Conservation (phyloP, 2,329 filamentous ascomycete genomes). For the Phaeosphaeria sp. region DNA sequence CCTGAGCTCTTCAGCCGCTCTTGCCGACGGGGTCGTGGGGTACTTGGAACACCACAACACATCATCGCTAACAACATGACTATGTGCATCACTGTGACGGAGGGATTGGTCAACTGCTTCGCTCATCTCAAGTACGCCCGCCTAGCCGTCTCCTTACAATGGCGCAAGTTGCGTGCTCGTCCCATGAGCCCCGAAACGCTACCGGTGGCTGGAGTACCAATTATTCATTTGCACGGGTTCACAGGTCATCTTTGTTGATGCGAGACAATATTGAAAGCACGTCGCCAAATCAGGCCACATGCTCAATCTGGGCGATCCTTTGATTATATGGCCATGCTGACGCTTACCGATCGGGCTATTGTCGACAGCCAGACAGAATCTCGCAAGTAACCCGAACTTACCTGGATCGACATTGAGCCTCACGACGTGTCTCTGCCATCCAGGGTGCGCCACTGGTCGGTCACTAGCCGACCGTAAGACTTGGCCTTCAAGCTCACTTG, state of each 20-base stretch:
- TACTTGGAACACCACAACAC: neutral
- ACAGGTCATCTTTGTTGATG: neutral
- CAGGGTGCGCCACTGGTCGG: neutral
- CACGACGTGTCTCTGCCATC: neutral
- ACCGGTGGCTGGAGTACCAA: neutral
- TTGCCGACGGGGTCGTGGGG: neutral
- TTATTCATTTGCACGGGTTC: neutral
- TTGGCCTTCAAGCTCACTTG: neutral
- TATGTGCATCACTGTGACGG: too few species aligned
- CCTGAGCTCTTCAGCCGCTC: neutral
- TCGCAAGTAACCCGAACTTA: neutral
- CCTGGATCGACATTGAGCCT: neutral
- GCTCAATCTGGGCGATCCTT: neutral
- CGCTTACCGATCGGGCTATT: neutral
- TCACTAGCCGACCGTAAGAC: neutral
- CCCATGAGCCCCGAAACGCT: neutral
- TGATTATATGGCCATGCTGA: neutral
- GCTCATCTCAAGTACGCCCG: too few species aligned
- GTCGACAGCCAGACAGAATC: neutral
- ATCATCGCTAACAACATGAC: neutral
- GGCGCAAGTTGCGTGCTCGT: neutral
- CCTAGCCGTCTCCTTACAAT: too few species aligned
- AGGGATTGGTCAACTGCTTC: too few species aligned
- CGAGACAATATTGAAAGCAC: neutral
- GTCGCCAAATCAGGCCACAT: neutral